Conservation (phyloP, 192 early-diverging fungal genomes). For the Podila minutissima region DNA sequence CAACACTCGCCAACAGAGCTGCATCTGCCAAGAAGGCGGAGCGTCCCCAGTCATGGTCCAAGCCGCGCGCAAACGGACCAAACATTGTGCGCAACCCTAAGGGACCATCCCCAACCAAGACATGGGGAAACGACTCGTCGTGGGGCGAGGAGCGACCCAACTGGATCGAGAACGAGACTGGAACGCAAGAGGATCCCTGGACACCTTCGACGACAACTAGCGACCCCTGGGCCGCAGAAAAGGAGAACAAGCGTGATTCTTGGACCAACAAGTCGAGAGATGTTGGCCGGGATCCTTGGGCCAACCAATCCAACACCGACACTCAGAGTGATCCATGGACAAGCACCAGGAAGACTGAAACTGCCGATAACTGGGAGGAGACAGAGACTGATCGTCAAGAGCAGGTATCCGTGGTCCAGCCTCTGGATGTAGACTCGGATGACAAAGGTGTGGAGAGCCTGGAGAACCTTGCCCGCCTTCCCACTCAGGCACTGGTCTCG, state of each 20-base stretch:
- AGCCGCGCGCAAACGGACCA: background rate
- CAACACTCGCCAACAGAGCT: slow-evolving; percentile 41
- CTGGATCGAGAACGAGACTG: background rate
- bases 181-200: background rate
- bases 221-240: background rate
- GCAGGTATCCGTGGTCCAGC: background rate
- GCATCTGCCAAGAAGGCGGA: slow-evolving; percentile 25
- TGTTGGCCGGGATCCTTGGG: background rate
- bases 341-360: background rate
- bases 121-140: background rate
- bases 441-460: slow-evolving; percentile 16
- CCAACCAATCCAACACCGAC: background rate
- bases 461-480: slow-evolving; percentile 37
- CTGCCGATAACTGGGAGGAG: background rate
- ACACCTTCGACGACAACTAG: background rate
- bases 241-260: slow-evolving; percentile 1
- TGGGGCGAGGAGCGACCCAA: slow-evolving; percentile 1
- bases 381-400: background rate
- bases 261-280: background rate
- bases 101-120: background rate
- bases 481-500: slow-evolving; percentile 31
- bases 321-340: background rate
- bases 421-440: slow-evolving; percentile 7
- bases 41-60: slow-evolving; percentile 7
- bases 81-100: background rate